phyloP scores from a whole-genome alignment of 352 stramenopile genomes.

The Globisporangium viniferum region DNA sequence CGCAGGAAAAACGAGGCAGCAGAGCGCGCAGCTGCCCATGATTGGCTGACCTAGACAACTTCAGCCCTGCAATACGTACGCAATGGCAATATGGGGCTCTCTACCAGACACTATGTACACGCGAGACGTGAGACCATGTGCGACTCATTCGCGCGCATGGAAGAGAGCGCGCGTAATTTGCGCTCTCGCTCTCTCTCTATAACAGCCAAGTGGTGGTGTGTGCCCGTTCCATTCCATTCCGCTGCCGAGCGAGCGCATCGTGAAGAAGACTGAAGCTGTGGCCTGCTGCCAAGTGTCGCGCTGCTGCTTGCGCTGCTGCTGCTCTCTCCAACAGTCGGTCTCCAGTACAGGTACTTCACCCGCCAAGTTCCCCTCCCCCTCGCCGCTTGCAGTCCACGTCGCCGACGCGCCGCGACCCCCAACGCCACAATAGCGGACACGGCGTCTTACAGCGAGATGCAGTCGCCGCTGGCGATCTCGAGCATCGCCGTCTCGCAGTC shows the following conservation, averaged over 20 bases:
- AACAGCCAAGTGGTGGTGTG: background rate
- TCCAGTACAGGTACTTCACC: background rate
- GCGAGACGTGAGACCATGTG: background rate
- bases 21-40: background rate
- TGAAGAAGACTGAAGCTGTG: background rate
- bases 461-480: constrained; percentile 62
- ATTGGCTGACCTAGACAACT: background rate
- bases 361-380: background rate
- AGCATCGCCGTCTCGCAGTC: constrained; percentile 65
- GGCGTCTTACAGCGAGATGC: constrained; percentile 25
- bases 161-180: constrained; percentile 1
- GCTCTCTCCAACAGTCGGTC: background rate
- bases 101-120: background rate
- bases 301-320: background rate
- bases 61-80: background rate
- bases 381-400: background rate
- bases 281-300: background rate
- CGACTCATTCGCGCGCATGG: background rate
- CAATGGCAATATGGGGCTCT: background rate
- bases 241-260: background rate
- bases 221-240: background rate
- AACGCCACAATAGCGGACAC: constrained; percentile 6
- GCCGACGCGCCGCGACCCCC: background rate
- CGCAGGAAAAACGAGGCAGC: background rate
- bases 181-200: background rate